Conservation (phyloP, 805 yeast species). For the Wickerhamomyces mucosus region DNA sequence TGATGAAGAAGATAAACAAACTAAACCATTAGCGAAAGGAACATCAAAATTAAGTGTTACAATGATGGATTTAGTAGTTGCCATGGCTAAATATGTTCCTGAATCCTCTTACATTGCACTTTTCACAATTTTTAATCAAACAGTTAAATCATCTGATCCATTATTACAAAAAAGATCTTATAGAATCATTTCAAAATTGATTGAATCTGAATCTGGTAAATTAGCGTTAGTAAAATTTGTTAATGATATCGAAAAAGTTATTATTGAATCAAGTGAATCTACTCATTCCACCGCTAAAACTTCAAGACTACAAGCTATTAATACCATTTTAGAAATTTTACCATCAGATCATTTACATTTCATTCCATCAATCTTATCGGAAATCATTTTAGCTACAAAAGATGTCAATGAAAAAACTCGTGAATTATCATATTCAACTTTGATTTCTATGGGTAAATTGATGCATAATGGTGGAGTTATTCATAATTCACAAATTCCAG, state of each 20-base stretch:
- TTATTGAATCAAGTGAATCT: constrained; percentile 46
- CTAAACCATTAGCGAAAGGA: constrained; percentile 24
- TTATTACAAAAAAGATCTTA: constrained; percentile 84
- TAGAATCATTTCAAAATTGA: constrained; percentile 60
- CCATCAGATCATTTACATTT: constrained; percentile 63
- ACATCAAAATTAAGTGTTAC: constrained; percentile 57
- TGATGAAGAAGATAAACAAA: constrained; percentile 40
- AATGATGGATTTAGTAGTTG: constrained; percentile 84
- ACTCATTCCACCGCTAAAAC: constrained; percentile 73
- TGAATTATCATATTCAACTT: constrained; percentile 62
- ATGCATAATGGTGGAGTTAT: constrained; percentile 63
- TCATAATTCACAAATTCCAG: constrained; percentile 55
- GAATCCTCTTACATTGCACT: constrained; percentile 59
- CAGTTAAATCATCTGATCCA: constrained; percentile 50
- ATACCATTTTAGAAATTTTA: constrained; percentile 46
- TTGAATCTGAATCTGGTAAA: constrained; percentile 60
- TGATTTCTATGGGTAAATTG: constrained; percentile 71
- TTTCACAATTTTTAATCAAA: constrained; percentile 65
- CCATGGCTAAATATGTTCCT: constrained; percentile 81
- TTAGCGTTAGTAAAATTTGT: constrained; percentile 43
- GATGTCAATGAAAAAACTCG: constrained; percentile 91
- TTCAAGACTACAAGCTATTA: constrained; percentile 63
- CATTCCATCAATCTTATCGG: constrained; percentile 76
- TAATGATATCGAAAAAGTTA: constrained; percentile 46
- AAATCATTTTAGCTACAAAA: constrained; percentile 82